Evolutionary conservation across 2,329 filamentous ascomycete species (phyloP), one percentile per base, ranked within the genome.

Genomic region (Hypocrella siamensis): DNA sequence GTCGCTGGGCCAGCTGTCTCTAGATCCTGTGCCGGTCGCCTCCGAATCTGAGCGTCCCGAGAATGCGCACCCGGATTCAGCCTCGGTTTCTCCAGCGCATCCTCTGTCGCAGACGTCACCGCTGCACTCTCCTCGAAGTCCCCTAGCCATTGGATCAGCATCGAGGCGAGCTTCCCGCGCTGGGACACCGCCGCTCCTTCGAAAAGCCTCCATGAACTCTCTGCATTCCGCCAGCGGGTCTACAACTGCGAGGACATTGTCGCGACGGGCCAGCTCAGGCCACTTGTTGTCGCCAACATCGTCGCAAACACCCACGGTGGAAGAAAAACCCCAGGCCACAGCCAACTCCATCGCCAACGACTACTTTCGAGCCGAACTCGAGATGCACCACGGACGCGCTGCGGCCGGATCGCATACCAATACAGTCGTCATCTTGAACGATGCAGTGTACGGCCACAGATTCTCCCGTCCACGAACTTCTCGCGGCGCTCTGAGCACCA

Each of bases 361-460:
- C 7, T 73, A 79, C 51, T 81, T 93, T 47, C 61, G 63, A 38
- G 70, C 66, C 38, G 83, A 93, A 49, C 53, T 92, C 19, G 62
- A 70, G 12, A 53, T 65, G 6, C 76, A 83, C 44, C 67, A 76
- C 35, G 56, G 59, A n/a, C n/a, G n/a, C 19, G 47, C 47, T 3
- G 50, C 56, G 9, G 50, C 55, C 3, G 52, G 54, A 7, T 47
- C 53, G 17, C 41, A 56, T 21, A 54, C 68, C 9, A 63, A 85
- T 37, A 84, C 84, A 0, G 57, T 92, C 4, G 85, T 96, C 29
- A 68, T 98, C 19, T 60, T 98, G 2, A 85, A 96, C 46, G 90
- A 98, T 57, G 77, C 80, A 32, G 93, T 88, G 55, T 98, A 96
- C 51, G 86, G 88, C 17, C 90, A 98, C 57, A 77, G 85, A 16